These are phyloP conservation scores for Termitomyces sp. DNA, from an alignment of 768 basidiomycete genomes.

Conservation along the genomic window DNA sequence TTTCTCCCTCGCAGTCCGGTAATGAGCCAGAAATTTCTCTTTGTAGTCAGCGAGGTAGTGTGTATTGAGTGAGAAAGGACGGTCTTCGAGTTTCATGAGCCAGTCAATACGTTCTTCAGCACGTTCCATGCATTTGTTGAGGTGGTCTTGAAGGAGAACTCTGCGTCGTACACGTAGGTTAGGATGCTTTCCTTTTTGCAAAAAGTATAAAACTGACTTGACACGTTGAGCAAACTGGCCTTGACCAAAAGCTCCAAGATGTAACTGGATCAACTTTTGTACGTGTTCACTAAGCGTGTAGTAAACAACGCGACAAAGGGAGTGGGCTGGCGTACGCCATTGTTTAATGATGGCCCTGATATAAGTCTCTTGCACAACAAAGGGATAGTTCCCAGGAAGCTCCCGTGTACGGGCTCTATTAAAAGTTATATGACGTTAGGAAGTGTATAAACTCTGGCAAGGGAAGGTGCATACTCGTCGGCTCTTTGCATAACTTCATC, in stretches of 20 bases:
- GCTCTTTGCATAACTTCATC: slow-evolving; percentile 52
- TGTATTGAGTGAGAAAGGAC: slow-evolving; percentile 47
- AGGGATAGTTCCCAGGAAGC: slow-evolving; percentile 66
- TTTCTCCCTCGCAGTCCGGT: slow-evolving; percentile 41
- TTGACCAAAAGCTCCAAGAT: slow-evolving; percentile 54
- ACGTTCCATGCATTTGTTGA: slow-evolving; percentile 39
- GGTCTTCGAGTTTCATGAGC: slow-evolving; percentile 43
- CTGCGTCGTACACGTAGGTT: slow-evolving; percentile 29
- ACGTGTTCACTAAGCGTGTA: slow-evolving; percentile 37
- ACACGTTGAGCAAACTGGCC: slow-evolving; percentile 53
- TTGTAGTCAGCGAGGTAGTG: slow-evolving; percentile 46
- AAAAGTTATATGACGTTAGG: background rate
- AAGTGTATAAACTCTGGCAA: background rate
- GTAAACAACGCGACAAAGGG: slow-evolving; percentile 42
- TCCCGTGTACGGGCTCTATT: slow-evolving; percentile 68
- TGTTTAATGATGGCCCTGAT: slow-evolving; percentile 42
- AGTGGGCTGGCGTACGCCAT: slow-evolving; percentile 49
- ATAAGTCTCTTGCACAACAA: slow-evolving; percentile 52
- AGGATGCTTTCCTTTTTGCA: background rate
- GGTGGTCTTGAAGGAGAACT: slow-evolving; percentile 48
- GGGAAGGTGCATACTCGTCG: slow-evolving; percentile 37
- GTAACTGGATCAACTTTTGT: slow-evolving; percentile 38
- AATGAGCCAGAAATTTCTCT: slow-evolving; percentile 49
- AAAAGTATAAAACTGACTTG: slow-evolving; percentile 21
- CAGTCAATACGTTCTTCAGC: slow-evolving; percentile 43